Evolutionary conservation across 2,329 filamentous ascomycete species (phyloP).

Genomic region (Ophiostoma quercus): DNA sequence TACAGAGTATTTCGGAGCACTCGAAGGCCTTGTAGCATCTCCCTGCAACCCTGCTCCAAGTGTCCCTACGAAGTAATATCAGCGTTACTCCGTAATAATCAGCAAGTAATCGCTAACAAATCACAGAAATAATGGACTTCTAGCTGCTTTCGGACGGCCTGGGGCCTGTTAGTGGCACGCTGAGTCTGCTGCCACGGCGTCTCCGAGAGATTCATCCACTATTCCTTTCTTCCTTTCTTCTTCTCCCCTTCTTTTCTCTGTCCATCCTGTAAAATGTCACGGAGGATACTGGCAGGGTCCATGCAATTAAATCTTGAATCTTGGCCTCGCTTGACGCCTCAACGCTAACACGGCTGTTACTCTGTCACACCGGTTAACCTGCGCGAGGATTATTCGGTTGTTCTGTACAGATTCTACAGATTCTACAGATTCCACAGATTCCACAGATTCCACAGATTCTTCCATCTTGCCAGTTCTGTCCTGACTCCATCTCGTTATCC

Average conservation of each 20-base stretch:
- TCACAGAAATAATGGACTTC: background rate
- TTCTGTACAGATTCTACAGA: background rate
- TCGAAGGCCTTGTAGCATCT: background rate
- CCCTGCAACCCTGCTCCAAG: background rate
- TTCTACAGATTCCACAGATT: too few species aligned
- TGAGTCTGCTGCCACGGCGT: conserved; percentile 12
- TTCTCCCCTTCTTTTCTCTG: background rate
- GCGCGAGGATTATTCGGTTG: background rate
- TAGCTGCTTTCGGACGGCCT: background rate
- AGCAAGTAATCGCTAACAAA: background rate
- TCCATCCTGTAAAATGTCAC: background rate
- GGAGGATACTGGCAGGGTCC: background rate
- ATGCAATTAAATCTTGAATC: background rate
- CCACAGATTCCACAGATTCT: background rate
- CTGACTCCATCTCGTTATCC: conserved; percentile 1
- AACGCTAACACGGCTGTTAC: conserved; percentile 10
- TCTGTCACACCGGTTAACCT: conserved; percentile 3
- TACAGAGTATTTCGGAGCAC: too few species aligned
- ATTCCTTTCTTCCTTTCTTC: background rate
- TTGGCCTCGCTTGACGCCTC: background rate
- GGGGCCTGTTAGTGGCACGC: background rate
- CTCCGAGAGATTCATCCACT: conserved; percentile 3
- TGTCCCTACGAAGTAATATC: background rate
- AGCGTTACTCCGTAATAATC: background rate
- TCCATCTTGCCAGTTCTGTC: background rate